Base-by-base conservation (phyloP, 495 filamentous ascomycete species). In the Tuber calosporum region DNA sequence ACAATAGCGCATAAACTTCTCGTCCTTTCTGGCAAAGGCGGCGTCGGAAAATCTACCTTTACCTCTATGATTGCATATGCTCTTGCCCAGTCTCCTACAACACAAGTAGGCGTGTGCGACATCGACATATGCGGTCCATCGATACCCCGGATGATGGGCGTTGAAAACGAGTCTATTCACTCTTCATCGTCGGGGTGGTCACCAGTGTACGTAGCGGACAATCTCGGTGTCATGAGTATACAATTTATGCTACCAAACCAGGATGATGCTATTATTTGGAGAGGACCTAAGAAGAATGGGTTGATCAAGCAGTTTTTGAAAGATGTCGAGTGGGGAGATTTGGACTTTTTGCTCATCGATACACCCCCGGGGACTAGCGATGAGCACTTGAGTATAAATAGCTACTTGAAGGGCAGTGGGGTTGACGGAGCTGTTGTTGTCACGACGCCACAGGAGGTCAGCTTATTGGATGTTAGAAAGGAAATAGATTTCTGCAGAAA, bases 81-180 rank as follows among this genome's bases (percentile, higher is more conserved):
- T 1, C 94, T 98, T 71, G 93, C 96, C 1, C 85, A 88, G 20
- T 90, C 94, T 81, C 87, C 89, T 2, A 88, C 88, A 15, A 88
- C 83, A 30, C 91, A 89, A 15, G 90, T 99, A 7, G 94, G 94
- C 17, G 88, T 99, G 70, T 96, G 97, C 91, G 95, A 99, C 81
- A 94, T 94, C 1, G 95, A 99, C 83, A 95, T 99, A 75, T 95
- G 92, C 82, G 95, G 95, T 0, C 95, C 95, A 0, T 91, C 88
- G 68, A 97, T 98, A 72, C 95, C 95, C 0, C 96, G 96, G 84
- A 97, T 99, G 96, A 92, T 99, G 88, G 95, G 96, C 30, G 94
- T 97, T 2, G 93, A 97, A 83, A 82, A 87, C 6, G 94, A 97
- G 84, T 94, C 91, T 0, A 96, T 99, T 41, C 96, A 98, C 82